Evolutionary conservation across 2,329 filamentous ascomycete species (phyloP).

Genomic region (Pezicula radicicola): DNA sequence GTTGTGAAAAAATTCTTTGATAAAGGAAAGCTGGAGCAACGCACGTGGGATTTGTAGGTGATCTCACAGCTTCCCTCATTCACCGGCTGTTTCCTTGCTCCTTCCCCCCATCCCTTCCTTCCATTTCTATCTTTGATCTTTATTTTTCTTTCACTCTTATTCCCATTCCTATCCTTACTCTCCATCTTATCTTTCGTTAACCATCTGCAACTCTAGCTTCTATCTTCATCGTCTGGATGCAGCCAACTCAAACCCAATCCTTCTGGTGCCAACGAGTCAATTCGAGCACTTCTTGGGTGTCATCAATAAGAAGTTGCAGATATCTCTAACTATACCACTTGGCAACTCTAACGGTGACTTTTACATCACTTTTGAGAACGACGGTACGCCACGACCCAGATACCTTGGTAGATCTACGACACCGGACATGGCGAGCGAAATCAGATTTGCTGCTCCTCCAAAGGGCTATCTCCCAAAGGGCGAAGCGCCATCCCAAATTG

Average conservation of each 20-base stretch:
- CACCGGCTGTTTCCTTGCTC: neutral
- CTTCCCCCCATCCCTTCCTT: neutral
- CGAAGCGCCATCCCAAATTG: conserved; percentile 20
- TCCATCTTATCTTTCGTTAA: neutral
- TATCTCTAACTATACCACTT: conserved; percentile 54
- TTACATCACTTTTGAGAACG: conserved; percentile 56
- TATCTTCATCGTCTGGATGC: conserved; percentile 57
- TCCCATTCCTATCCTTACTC: neutral
- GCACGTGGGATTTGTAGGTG: conserved; percentile 72
- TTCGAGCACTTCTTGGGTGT: conserved; percentile 60
- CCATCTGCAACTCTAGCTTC: conserved; percentile 46
- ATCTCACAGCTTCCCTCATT: conserved; percentile 23
- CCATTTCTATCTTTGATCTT: too few relatives aligned
- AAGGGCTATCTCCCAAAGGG: conserved; percentile 20
- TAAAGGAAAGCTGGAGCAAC: conserved; percentile 51
- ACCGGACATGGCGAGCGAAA: conserved; percentile 26
- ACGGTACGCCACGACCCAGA: conserved; percentile 60
- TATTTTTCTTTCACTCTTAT: too few relatives aligned
- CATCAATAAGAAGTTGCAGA: conserved; percentile 58
- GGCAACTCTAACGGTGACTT: conserved; percentile 52
- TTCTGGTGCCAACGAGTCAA: conserved; percentile 68
- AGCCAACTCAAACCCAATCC: conserved; percentile 47
- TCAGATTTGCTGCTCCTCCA: conserved; percentile 28
- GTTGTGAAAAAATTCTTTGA: conserved; percentile 47
- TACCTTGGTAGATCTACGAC: conserved; percentile 60